phyloP scores from a whole-genome alignment of 2,329 filamentous ascomycete genomes.

The Cryoendolithus antarcticus region DNA sequence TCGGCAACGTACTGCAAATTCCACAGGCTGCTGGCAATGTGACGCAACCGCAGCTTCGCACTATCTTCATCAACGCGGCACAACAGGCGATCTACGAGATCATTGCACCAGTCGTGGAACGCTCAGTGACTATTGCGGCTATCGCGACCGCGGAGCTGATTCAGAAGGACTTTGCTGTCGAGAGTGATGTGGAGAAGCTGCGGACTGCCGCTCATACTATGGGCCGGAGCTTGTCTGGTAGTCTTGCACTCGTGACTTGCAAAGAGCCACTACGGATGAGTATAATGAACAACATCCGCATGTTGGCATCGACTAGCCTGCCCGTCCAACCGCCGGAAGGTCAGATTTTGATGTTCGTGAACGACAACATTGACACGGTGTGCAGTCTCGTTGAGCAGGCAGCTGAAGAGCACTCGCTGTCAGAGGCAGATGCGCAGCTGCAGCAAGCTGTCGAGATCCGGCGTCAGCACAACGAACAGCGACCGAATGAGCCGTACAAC shows the following conservation, averaged over 20 bases:
- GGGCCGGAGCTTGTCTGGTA: constrained; percentile 89
- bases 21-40: constrained; percentile 67
- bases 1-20: constrained; percentile 66
- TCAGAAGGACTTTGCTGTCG: constrained; percentile 89
- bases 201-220: constrained; percentile 81
- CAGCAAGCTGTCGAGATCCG: constrained; percentile 67
- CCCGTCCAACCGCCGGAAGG: constrained; percentile 76
- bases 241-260: constrained; percentile 89
- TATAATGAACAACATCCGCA: constrained; percentile 94
- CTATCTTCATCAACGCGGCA: constrained; percentile 74
- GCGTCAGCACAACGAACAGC: constrained; percentile 59
- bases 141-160: constrained; percentile 95
- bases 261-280: constrained; percentile 94
- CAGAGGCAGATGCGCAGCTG: constrained; percentile 91
- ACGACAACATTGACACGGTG: constrained; percentile 88
- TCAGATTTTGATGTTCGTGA: constrained; percentile 95
- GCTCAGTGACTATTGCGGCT: constrained; percentile 93
- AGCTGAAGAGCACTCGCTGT: constrained; percentile 81
- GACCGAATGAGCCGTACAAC: constrained; percentile 74
- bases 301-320: constrained; percentile 52
- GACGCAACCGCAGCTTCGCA: constrained; percentile 50
- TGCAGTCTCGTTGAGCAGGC: constrained; percentile 92
- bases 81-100: constrained; percentile 89
- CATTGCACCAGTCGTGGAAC: constrained; percentile 91
- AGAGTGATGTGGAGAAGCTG: constrained; percentile 77